phyloP scores from a whole-genome alignment of 2,329 filamentous ascomycete genomes.

The Botrytis galanthina region DNA sequence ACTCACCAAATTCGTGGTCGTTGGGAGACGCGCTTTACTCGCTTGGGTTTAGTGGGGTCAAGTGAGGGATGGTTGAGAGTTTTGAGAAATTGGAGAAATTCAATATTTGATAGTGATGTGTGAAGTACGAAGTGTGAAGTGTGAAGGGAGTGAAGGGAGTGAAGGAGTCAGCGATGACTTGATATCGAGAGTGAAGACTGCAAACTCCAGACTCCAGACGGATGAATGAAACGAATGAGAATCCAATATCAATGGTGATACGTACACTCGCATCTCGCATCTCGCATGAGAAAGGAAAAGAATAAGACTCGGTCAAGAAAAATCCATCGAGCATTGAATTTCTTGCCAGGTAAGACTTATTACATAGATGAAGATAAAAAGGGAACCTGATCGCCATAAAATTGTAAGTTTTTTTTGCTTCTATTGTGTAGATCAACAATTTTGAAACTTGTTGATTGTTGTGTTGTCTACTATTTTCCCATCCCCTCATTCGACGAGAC shows the following conservation, averaged over 20 bases:
- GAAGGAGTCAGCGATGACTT: too few relatives aligned
- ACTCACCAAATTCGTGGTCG: conserved; percentile 12
- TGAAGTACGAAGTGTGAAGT: background rate
- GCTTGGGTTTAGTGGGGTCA: background rate
- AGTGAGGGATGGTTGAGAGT: background rate
- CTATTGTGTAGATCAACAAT: background rate
- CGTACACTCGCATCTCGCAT: background rate
- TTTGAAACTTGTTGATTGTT: background rate
- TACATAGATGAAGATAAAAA: background rate
- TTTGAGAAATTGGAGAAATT: background rate
- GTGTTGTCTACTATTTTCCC: background rate
- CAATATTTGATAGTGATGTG: background rate
- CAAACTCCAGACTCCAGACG: too few relatives aligned
- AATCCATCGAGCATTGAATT: background rate
- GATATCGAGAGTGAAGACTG: background rate
- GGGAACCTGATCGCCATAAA: background rate
- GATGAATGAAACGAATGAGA: background rate
- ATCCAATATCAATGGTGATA: background rate
- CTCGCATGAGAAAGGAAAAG: background rate
- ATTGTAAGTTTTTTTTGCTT: background rate
- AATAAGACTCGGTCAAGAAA: background rate
- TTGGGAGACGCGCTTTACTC: conserved; percentile 15
- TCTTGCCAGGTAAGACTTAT: background rate
- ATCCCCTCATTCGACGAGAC: background rate
- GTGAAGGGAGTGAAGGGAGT: too few relatives aligned